Conservation (phyloP, 1,284 basidiomycete species). For the Fomitopsis pinicola region DNA sequence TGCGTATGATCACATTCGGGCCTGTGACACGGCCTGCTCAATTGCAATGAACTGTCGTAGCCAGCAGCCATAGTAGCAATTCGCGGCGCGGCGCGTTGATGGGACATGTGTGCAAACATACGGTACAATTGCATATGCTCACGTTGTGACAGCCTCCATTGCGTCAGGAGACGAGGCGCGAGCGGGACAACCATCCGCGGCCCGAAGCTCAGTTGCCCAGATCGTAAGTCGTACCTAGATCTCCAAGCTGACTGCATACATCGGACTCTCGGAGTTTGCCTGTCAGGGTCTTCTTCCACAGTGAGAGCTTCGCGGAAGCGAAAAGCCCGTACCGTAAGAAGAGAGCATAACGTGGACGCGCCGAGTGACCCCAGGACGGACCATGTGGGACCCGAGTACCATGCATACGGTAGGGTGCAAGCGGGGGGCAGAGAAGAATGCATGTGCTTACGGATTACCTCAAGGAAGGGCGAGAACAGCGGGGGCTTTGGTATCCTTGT, state of each 20-base stretch:
- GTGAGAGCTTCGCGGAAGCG: neutral
- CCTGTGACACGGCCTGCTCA: too few species aligned
- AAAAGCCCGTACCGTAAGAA: neutral
- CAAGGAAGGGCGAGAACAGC: conserved; percentile 1
- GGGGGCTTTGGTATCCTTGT: neutral
- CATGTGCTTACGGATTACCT: neutral
- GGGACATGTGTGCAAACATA: too few species aligned
- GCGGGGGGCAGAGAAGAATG: neutral
- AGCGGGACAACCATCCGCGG: neutral
- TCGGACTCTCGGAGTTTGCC: neutral
- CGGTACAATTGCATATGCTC: too few species aligned
- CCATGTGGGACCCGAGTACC: neutral
- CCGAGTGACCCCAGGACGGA: neutral
- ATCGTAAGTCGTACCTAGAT: neutral
- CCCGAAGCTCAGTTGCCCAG: neutral
- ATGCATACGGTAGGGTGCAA: neutral
- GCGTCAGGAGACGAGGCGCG: neutral
- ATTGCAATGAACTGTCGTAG: too few species aligned
- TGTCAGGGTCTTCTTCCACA: neutral
- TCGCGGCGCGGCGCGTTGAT: too few species aligned
- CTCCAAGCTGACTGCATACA: neutral
- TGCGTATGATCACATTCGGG: too few species aligned
- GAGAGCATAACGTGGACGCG: neutral
- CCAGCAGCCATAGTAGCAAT: too few species aligned
- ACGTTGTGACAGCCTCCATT: too few species aligned